A percentile compares a stretch with the other conserved stretches of the same genome.
Evolutionary conservation across 139 green algal genomes (phyloP).

Genomic region (Pleodorina starrii): DNA sequence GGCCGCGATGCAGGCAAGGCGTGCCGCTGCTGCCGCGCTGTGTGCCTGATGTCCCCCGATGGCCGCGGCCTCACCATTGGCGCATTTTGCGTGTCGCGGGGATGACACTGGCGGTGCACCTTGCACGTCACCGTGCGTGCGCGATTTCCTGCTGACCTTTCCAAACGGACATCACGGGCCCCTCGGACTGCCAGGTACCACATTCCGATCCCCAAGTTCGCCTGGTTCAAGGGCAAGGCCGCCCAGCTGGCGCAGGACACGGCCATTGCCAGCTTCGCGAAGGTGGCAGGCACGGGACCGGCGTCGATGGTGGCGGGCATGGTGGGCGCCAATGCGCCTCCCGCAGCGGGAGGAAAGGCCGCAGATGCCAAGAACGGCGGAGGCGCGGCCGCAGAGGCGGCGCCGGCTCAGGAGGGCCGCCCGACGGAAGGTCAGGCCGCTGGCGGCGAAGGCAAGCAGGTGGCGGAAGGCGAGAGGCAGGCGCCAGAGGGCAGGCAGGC

Average conservation of each 20-base stretch:
- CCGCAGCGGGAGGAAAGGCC: neutral
- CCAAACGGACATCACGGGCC: too few relatives aligned
- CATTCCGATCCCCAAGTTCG: constrained; percentile 37
- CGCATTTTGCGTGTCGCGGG: too few relatives aligned
- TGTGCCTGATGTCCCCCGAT: too few relatives aligned
- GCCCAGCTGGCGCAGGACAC: constrained; percentile 37
- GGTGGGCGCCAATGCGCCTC: constrained; percentile 17
- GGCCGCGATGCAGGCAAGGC: too few relatives aligned
- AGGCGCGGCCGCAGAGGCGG: neutral
- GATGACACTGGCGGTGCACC: too few relatives aligned
- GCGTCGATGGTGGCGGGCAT: constrained; percentile 4
- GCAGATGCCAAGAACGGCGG: neutral
- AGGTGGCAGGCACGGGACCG: neutral
- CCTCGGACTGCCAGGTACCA: too few relatives aligned
- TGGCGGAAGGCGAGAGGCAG: neutral
- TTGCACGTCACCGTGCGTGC: too few relatives aligned
- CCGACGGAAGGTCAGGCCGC: neutral
- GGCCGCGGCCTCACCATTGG: too few relatives aligned
- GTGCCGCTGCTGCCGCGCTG: too few relatives aligned
- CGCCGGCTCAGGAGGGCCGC: neutral
- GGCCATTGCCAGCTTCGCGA: constrained; percentile 15
- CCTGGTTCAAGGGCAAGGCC: constrained; percentile 31
- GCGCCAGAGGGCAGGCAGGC: too few relatives aligned
- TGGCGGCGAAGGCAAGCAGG: neutral
- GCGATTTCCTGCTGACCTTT: too few relatives aligned